Evolutionary conservation across 2,329 filamentous ascomycete genomes (phyloP), one percentile per base, ranked within the genome.

Genomic region (Triangularia verruculosa): DNA sequence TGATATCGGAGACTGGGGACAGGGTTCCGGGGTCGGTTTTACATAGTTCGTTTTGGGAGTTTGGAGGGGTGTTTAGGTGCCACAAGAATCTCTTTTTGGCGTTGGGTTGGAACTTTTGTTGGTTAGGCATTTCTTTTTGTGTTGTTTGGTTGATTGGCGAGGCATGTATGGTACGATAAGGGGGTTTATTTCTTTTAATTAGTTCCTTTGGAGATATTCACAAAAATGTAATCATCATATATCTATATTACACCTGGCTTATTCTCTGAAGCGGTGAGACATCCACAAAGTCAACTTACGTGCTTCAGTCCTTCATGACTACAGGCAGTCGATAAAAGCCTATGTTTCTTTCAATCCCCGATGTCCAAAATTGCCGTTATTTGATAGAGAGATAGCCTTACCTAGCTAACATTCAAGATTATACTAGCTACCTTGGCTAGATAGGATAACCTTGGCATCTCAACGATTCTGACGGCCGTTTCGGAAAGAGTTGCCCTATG

Each of bases 1-100:
- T 43, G 57, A 51, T 59, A 58, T 58, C 56, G 56, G 56, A 47
- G 56, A 47, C 56, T 39, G 39, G 34, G 34, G 13, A n/a, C 34
- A 43, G 34, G 39, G 17, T 5, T 20, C 39, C 17, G 39, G 39
- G 39, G 39, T 47, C 17, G 34, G 15, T 43, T 59, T 6, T 32
- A 58, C 12, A 58, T 34, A 6, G 24, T 28, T 34, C 22, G 12
- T 32, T 27, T 58, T 47, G n/a, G 39, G 39, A 6, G 39, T 47
- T 11, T 24, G 57, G 9, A 15, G 12, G 17, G 34, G 24, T 8
- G 39, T 20, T 47, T n/a, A 20, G n/a, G 17, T 47, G 39, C 6
- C 11, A 47, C 39, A 12, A 47, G 17, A 39, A 15, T 15, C 15
- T 39, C 13, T 6, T 39, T 39, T 39, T 13, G 34, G 17, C 17